phyloP scores from a whole-genome alignment of 129 eudicot genomes.

The Deinandra increscens region DNA sequence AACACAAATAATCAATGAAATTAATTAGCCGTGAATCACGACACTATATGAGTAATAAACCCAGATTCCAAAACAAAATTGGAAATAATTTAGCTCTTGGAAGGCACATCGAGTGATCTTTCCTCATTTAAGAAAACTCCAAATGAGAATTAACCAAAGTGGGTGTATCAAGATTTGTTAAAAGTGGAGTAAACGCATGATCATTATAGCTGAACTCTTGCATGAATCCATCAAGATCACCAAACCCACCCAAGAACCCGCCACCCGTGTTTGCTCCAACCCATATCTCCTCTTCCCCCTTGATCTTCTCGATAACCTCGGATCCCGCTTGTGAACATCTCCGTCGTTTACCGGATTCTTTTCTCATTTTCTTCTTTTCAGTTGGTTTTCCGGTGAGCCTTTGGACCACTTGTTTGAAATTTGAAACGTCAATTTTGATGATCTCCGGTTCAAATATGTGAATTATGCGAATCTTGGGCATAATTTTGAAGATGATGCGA shows the following conservation, averaged over 20 bases:
- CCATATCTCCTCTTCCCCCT: constrained; percentile 89
- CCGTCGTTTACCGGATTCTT: constrained; percentile 29
- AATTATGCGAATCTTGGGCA: constrained; percentile 89
- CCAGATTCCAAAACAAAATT: constrained; percentile 16
- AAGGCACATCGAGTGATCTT: constrained; percentile 44
- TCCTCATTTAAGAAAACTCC: constrained; percentile 55
- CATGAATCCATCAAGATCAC: constrained; percentile 81
- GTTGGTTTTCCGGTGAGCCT: constrained; percentile 86
- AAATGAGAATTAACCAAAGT: constrained; percentile 41
- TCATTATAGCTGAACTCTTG: constrained; percentile 52
- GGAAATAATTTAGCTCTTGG: constrained; percentile 26
- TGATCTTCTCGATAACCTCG: constrained; percentile 54
- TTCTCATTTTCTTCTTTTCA: constrained; percentile 39
- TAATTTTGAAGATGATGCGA: constrained; percentile 57
- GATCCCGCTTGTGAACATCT: constrained; percentile 30
- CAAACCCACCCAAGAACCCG: constrained; percentile 70
- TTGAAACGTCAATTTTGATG: constrained; percentile 78
- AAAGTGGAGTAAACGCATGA: constrained; percentile 39
- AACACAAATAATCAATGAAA: constrained; percentile 36
- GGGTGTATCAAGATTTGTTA: constrained; percentile 48
- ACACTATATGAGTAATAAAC: constrained; percentile 21
- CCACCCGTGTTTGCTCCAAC: constrained; percentile 69
- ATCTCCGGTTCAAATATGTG: constrained; percentile 94
- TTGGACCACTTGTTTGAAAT: constrained; percentile 82
- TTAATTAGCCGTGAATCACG: constrained; percentile 34